Evolutionary conservation across 2,329 filamentous ascomycete species (phyloP), one percentile per base, ranked within the genome.

Genomic region (Penicillium sp.): DNA sequence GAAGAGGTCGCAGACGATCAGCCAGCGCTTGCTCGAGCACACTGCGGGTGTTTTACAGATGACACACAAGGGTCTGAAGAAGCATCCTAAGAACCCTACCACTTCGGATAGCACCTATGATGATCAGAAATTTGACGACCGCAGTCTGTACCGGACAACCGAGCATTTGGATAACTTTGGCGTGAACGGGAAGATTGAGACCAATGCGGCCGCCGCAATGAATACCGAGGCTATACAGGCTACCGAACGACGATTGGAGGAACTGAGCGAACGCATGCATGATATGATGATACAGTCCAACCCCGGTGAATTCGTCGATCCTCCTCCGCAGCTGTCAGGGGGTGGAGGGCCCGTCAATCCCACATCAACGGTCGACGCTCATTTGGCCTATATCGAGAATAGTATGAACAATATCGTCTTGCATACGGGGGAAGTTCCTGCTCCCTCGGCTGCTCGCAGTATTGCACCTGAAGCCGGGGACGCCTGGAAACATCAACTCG

Each of bases 21-120:
- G 95, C 68, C 84, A 84, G 66, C 85, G 86, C 60, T 78, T 99
- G 44, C 78, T 97, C 50, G 87, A 93, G 72, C 94, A 99, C 72
- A 97, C 93, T 0, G 92, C 94, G 15, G 93, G 91, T 44, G 90
- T 99, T 39, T 78, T 99, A 53, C 92, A 96, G 70, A 84, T 96
- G 73, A 95, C 92, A 9, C 92, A 97, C 75, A 89, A 88, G 66
- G 86, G 84, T 0, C 81, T 88, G n/a, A 80, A 81, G 57, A 88
- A 84, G 68, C 84, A 83, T 63, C 72, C 78, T 8, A 76, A 79
- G 50, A 75, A 75, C 52, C 60, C 61, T 45, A 73, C 90, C 53
- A 92, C 88, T 66, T 88, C 89, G 8, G 89, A 91, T 70, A 92
- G 88, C 76, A 84, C 91, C 61, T 88, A 90, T 67, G 82, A 82